Conservation (phyloP, 2,329 filamentous ascomycete species). For the Raffaelea ambrosiae region DNA sequence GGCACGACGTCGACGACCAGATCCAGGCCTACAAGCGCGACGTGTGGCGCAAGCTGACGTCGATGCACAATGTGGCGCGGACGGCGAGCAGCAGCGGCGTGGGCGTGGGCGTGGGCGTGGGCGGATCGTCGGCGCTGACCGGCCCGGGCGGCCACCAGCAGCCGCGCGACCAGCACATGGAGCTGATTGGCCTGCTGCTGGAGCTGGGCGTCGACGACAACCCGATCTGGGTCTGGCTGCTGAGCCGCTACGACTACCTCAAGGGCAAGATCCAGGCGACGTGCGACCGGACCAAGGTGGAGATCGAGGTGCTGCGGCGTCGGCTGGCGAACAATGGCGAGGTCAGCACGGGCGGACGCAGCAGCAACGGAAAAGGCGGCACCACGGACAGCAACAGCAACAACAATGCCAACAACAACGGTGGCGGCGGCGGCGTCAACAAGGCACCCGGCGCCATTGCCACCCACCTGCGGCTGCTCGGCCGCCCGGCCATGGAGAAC, state of each 20-base stretch:
- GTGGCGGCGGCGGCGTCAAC: slow-evolving; percentile 24
- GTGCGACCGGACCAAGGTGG: slow-evolving; percentile 79
- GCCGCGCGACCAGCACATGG: slow-evolving; percentile 77
- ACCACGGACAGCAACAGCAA: too few species aligned
- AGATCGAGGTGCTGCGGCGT: slow-evolving; percentile 84
- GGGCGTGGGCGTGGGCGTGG: neutral
- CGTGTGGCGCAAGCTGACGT: slow-evolving; percentile 72
- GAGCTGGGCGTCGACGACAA: slow-evolving; percentile 93
- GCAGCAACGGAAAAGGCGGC: slow-evolving; percentile 68
- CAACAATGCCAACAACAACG: too few species aligned
- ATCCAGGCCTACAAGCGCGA: slow-evolving; percentile 82
- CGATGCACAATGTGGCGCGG: slow-evolving; percentile 50
- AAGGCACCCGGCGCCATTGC: slow-evolving; percentile 64
- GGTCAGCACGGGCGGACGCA: slow-evolving; percentile 67
- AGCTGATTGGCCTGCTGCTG: slow-evolving; percentile 79
- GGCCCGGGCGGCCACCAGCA: slow-evolving; percentile 36
- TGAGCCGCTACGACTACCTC: slow-evolving; percentile 81
- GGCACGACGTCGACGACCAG: slow-evolving; percentile 85
- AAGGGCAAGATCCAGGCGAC: slow-evolving; percentile 75
- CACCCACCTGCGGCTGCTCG: slow-evolving; percentile 65
- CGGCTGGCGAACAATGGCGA: slow-evolving; percentile 55
- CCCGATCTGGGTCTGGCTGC: slow-evolving; percentile 91
- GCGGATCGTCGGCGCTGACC: slow-evolving; percentile 20
- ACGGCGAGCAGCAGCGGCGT: neutral
- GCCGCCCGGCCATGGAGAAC: slow-evolving; percentile 56